A percentile compares a stretch with the other conserved stretches of the same genome.
These are phyloP conservation scores for Grosmannia serpens DNA, from an alignment of 2,329 filamentous ascomycete species.

Conservation along the genomic window DNA sequence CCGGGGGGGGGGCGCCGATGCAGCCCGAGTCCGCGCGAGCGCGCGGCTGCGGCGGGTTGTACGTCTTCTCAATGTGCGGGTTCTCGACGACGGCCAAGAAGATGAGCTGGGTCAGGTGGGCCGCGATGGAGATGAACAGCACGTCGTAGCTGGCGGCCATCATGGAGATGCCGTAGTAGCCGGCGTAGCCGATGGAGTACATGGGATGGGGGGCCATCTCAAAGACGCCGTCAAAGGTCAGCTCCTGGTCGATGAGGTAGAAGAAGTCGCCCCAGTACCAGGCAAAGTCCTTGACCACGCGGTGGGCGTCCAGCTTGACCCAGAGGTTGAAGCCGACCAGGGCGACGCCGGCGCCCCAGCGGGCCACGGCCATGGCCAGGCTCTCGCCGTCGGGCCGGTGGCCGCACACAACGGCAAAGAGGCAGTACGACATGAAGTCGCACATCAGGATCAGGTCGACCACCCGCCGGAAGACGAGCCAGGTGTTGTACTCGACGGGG, in stretches of 20 bases:
- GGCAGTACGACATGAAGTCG: constrained; percentile 93
- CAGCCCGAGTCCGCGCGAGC: constrained; percentile 4
- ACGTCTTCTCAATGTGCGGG: constrained; percentile 95
- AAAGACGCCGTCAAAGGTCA: constrained; percentile 97
- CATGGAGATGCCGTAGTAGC: constrained; percentile 96
- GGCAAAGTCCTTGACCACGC: constrained; percentile 96
- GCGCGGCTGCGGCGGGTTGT: constrained; percentile 79
- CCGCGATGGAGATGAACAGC: constrained; percentile 89
- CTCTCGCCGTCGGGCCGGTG: constrained; percentile 64
- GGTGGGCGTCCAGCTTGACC: constrained; percentile 96
- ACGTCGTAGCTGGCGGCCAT: constrained; percentile 98
- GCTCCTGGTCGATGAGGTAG: constrained; percentile 92
- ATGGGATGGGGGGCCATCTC: constrained; percentile 98
- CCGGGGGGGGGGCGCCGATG: constrained; percentile 3
- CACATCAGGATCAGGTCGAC: constrained; percentile 98
- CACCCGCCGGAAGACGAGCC: constrained; percentile 88
- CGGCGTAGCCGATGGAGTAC: constrained; percentile 97
- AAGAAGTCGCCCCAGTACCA: constrained; percentile 99
- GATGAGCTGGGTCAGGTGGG: constrained; percentile 86
- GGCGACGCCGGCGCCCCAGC: constrained; percentile 68
- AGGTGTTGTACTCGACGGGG: constrained; percentile 97
- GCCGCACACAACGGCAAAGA: constrained; percentile 85
- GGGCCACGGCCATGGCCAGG: constrained; percentile 52
- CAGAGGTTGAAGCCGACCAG: constrained; percentile 92
- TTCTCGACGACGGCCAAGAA: constrained; percentile 91